Percentiles rank a stretch among this genome's conserved stretches.
Conservation (phyloP, 148 eudicot genomes). For the Silene conica region DNA sequence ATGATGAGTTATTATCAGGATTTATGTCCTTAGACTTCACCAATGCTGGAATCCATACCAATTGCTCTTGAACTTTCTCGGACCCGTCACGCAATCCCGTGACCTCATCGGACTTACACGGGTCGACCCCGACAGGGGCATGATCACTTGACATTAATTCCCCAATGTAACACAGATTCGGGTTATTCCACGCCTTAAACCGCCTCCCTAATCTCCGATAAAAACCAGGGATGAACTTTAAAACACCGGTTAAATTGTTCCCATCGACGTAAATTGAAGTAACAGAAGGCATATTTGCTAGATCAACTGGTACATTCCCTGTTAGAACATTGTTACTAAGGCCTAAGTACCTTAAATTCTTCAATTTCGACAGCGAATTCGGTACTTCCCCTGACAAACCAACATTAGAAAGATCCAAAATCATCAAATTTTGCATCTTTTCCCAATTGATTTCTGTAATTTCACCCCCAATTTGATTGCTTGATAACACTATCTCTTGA, state of each 20-base stretch:
- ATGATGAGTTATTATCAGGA: conserved; percentile 32
- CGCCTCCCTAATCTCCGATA: conserved; percentile 73
- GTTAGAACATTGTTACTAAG: conserved; percentile 62
- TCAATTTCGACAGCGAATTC: conserved; percentile 44
- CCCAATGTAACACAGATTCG: conserved; percentile 55
- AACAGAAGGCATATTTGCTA: conserved; percentile 48
- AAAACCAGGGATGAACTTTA: conserved; percentile 49
- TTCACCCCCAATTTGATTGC: conserved; percentile 70
- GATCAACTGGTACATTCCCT: conserved; percentile 49
- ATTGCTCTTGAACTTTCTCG: conserved; percentile 5
- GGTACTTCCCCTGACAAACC: conserved; percentile 68
- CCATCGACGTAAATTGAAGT: conserved; percentile 67
- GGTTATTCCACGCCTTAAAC: conserved; percentile 76
- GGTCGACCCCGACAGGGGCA: conserved; percentile 54
- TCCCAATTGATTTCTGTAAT: conserved; percentile 50
- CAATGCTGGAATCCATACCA: not conserved
- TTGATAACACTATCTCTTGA: conserved; percentile 63
- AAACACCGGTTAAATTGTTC: conserved; percentile 67
- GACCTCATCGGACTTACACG: conserved; percentile 40
- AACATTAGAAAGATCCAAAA: conserved; percentile 56
- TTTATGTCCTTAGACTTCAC: not conserved
- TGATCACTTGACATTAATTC: conserved; percentile 26
- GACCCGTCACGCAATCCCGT: conserved; percentile 21
- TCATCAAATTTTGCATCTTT: conserved; percentile 38
- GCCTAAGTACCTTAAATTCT: conserved; percentile 62